These are phyloP conservation scores for Pythium aquatile DNA, from an alignment of 352 stramenopile species.

Conservation along the genomic window DNA sequence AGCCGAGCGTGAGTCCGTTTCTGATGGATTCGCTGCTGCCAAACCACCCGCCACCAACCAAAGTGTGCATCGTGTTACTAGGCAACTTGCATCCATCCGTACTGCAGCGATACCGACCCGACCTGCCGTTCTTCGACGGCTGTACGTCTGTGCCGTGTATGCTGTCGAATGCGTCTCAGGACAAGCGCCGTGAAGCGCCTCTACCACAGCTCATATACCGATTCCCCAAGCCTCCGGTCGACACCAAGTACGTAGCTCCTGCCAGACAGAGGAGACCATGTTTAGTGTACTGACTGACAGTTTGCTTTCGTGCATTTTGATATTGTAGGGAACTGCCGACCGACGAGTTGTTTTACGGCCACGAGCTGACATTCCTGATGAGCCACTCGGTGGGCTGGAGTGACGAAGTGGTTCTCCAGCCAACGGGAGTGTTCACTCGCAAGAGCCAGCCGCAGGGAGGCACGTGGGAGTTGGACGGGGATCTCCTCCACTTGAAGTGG, in stretches of 20 bases:
- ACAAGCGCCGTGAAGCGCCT: conserved; percentile 51
- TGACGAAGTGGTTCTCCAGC: conserved; percentile 71
- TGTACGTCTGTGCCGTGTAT: conserved; percentile 70
- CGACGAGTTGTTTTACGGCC: conserved; percentile 71
- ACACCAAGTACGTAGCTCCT: conserved; percentile 46
- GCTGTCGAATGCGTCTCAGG: conserved; percentile 59
- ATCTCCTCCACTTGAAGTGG: conserved; percentile 84
- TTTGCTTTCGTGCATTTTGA: neutral
- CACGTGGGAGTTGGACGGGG: conserved; percentile 75
- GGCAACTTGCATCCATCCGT: conserved; percentile 67
- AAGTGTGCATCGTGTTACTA: conserved; percentile 74
- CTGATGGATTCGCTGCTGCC: conserved; percentile 53
- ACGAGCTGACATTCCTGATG: conserved; percentile 83
- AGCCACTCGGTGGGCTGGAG: conserved; percentile 70
- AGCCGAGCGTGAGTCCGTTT: conserved; percentile 46
- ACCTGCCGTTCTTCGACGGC: conserved; percentile 66
- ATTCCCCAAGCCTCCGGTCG: conserved; percentile 60
- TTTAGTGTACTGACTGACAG: conserved; percentile 2
- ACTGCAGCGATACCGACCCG: conserved; percentile 63
- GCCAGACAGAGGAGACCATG: neutral
- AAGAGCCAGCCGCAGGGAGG: conserved; percentile 66
- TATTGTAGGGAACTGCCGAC: conserved; percentile 37
- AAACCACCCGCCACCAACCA: conserved; percentile 41
- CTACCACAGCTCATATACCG: conserved; percentile 67
- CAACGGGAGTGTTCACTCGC: conserved; percentile 55